phyloP scores from a whole-genome alignment of 2,329 filamentous ascomycete species.

The Paraphoma chrysanthemicola region DNA sequence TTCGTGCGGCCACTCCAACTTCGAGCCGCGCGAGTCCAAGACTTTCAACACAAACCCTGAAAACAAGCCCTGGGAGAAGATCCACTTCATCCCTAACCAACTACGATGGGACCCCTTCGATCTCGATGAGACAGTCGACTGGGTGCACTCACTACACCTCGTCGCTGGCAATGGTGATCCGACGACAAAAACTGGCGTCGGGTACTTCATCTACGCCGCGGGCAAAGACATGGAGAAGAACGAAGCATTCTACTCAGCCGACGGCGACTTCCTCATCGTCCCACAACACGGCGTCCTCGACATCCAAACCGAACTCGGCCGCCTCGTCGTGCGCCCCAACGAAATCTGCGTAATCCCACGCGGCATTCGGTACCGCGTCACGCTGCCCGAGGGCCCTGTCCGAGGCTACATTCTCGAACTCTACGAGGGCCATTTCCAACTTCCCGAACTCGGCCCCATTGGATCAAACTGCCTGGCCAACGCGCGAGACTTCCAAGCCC shows the following conservation, averaged over 20 bases:
- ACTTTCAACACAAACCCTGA: constrained; percentile 60
- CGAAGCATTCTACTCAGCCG: constrained; percentile 82
- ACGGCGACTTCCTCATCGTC: constrained; percentile 72
- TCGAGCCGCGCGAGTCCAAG: constrained; percentile 56
- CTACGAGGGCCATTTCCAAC: constrained; percentile 68
- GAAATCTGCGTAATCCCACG: constrained; percentile 72
- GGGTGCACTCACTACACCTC: constrained; percentile 73
- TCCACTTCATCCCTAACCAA: constrained; percentile 81
- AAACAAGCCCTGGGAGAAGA: constrained; percentile 60
- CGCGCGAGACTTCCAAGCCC: constrained; percentile 69
- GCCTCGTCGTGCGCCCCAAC: constrained; percentile 69
- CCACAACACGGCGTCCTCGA: constrained; percentile 70
- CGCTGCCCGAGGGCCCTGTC: constrained; percentile 64
- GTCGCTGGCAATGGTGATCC: constrained; percentile 82
- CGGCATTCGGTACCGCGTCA: constrained; percentile 70
- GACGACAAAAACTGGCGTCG: constrained; percentile 77
- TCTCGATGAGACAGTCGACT: constrained; percentile 71
- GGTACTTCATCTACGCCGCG: constrained; percentile 81
- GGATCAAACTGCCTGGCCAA: constrained; percentile 72
- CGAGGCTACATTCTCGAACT: constrained; percentile 73
- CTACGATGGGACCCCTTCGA: constrained; percentile 82
- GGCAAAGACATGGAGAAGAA: constrained; percentile 78
- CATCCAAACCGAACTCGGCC: constrained; percentile 73
- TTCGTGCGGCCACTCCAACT: constrained; percentile 64
- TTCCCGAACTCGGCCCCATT: constrained; percentile 71